Evolutionary conservation across 2,329 filamentous ascomycete species (phyloP), one percentile per base, ranked within the genome.

Genomic region (Botrytis pseudocinerea): DNA sequence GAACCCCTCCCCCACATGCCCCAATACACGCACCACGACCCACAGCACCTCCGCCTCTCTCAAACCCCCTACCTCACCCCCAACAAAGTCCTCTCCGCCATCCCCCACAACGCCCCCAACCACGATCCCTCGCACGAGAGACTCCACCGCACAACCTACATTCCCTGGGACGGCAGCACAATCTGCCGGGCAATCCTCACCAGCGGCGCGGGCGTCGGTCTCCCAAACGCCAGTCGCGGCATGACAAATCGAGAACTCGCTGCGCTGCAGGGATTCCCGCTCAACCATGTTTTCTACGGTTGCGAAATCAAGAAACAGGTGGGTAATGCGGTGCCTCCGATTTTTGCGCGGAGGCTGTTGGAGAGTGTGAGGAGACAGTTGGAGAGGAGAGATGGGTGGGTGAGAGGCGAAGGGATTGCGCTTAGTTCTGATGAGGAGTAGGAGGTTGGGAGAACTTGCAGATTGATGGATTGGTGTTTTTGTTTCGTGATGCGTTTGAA

Each of bases 321-420:
- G 74, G 93, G 93, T 0, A 95, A 95, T 77, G 93, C 92, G 0
- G 93, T 95, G 32, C 91, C 93, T 0, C 88, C 92, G 0, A 82
- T 82, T 40, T 85, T 86, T 0, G 88, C 87, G 4, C 80, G 81
- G 28, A 80, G 84, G 0, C 76, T 81, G 10, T 57, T 63, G 32
- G 76, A 70, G 22, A 66, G 61, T 40, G 20, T 63, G n/a, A 70
- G 68, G 42, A 63, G 68, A 18, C 51, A 70, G 59, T 42, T 71
- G 51, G 76, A 79, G 20, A 73, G 69, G 8, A 78, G 57, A 14
- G 74, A 70, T 62, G 54, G 40, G 0, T 44, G 38, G 51, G 54
- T 38, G 1, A n/a, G 40, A 2, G 28, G 8, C 0, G 54, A 48
- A 28, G 68, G 25, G 0, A 48, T 61, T 35, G 16, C 38, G 40